These are phyloP conservation scores for Smallanthus sonchifolius DNA, from an alignment of 129 eudicot genomes.

Conservation along the genomic window DNA sequence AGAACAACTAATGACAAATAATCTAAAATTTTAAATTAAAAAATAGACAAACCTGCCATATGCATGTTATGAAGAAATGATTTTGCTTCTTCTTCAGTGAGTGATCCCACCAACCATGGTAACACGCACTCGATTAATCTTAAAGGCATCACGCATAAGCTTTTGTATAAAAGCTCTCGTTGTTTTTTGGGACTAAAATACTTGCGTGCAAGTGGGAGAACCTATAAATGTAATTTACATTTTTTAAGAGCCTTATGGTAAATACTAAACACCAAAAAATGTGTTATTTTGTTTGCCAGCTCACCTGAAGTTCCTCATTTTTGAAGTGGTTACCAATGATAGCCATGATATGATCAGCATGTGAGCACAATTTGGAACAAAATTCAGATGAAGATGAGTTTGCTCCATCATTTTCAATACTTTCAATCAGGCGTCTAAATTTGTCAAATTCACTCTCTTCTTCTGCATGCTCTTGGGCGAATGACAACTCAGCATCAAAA, in stretches of 20 bases:
- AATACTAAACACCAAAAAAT: neutral
- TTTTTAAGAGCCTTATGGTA: neutral
- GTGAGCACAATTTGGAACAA: slow-evolving; percentile 66
- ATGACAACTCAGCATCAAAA: slow-evolving; percentile 77
- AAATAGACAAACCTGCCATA: slow-evolving; percentile 67
- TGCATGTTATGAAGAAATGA: slow-evolving; percentile 78
- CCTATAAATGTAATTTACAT: slow-evolving; percentile 30
- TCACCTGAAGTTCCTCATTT: slow-evolving; percentile 82
- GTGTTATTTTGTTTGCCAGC: neutral
- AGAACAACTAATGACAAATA: neutral
- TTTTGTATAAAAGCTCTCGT: slow-evolving; percentile 83
- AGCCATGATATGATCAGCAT: slow-evolving; percentile 92
- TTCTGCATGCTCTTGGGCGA: slow-evolving; percentile 94
- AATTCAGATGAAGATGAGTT: slow-evolving; percentile 80
- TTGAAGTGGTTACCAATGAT: slow-evolving; percentile 70
- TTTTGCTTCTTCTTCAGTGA: slow-evolving; percentile 77
- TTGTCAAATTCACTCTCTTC: slow-evolving; percentile 89
- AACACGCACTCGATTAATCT: slow-evolving; percentile 88
- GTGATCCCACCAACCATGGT: slow-evolving; percentile 92
- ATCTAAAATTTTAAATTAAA: neutral
- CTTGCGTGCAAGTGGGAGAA: slow-evolving; percentile 91
- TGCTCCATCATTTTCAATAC: slow-evolving; percentile 76
- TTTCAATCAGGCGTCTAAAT: slow-evolving; percentile 84
- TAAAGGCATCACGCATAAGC: slow-evolving; percentile 95
- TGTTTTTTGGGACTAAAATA: slow-evolving; percentile 72